Percentiles rank a stretch among this genome's conserved stretches.
phyloP scores from a whole-genome alignment of 1,284 basidiomycete genomes.

The Puccinia triticina region DNA sequence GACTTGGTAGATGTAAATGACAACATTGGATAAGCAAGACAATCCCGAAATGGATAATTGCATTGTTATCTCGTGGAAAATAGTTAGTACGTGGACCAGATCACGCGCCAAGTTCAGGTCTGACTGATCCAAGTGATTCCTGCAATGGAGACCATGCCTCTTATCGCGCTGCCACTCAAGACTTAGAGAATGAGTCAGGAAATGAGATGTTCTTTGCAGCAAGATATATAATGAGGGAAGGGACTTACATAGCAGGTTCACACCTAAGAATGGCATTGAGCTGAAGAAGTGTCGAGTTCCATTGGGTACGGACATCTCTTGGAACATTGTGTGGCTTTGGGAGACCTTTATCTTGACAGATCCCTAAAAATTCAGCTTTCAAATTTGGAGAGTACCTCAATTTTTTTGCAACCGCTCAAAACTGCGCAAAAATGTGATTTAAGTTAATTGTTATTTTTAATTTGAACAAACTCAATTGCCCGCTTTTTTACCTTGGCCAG shows the following conservation, averaged over 20 bases:
- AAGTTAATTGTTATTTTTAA: neutral
- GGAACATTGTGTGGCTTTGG: neutral
- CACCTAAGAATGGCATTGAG: neutral
- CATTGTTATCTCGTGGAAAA: conserved; percentile 9
- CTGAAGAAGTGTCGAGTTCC: conserved; percentile 17
- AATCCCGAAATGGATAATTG: neutral
- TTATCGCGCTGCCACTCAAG: conserved; percentile 34
- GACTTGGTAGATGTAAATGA: conserved; percentile 2
- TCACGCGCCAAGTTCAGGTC: no score
- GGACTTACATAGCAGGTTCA: conserved; percentile 4
- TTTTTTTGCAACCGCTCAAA: neutral
- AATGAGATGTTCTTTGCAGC: neutral
- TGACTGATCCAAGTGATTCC: neutral
- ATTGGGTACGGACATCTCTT: no score
- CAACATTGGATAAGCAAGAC: conserved; percentile 4
- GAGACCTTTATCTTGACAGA: neutral
- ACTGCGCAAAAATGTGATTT: neutral
- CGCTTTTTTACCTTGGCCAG: neutral
- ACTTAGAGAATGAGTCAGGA: neutral
- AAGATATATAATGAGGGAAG: neutral
- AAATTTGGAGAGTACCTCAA: conserved; percentile 3
- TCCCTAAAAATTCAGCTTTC: neutral
- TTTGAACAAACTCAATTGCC: neutral
- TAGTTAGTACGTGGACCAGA: neutral
- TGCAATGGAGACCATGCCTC: neutral